These are phyloP conservation scores for Cryphonectria parasitica DNA, from an alignment of 2,329 filamentous ascomycete genomes.

Conservation along the genomic window DNA sequence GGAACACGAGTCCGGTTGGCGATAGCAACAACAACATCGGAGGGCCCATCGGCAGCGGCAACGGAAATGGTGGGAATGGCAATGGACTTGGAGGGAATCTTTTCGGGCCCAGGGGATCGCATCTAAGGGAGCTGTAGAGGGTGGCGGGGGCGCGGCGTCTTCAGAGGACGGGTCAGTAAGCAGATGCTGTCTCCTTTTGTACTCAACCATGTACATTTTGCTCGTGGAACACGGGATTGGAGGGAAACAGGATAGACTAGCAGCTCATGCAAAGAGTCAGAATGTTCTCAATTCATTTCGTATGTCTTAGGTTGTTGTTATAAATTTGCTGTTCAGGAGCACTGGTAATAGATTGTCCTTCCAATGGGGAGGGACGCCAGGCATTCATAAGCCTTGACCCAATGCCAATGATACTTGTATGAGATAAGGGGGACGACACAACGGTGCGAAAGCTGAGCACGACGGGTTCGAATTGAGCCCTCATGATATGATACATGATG, in stretches of 20 bases:
- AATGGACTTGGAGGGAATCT: conserved; percentile 11
- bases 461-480: background rate
- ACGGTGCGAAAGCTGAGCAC: background rate
- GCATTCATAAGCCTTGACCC: background rate
- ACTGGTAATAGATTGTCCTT: background rate
- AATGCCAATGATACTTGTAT: background rate
- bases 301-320: background rate
- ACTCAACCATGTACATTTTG: too few species aligned
- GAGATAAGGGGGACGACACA: too few species aligned
- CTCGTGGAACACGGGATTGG: background rate
- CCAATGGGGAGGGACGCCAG: background rate
- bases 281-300: background rate
- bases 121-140: conserved; percentile 22
- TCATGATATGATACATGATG: background rate
- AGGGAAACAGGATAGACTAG: background rate
- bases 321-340: background rate
- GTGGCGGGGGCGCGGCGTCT: background rate
- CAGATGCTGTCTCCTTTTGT: background rate
- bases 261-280: background rate
- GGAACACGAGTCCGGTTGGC: conserved; percentile 31
- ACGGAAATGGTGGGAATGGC: conserved; percentile 11
- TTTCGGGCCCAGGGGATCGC: conserved; percentile 25
- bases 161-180: background rate
- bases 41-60: background rate
- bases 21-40: conserved; percentile 13